phyloP scores from a whole-genome alignment of 768 basidiomycete species.

The Russula sp. region DNA sequence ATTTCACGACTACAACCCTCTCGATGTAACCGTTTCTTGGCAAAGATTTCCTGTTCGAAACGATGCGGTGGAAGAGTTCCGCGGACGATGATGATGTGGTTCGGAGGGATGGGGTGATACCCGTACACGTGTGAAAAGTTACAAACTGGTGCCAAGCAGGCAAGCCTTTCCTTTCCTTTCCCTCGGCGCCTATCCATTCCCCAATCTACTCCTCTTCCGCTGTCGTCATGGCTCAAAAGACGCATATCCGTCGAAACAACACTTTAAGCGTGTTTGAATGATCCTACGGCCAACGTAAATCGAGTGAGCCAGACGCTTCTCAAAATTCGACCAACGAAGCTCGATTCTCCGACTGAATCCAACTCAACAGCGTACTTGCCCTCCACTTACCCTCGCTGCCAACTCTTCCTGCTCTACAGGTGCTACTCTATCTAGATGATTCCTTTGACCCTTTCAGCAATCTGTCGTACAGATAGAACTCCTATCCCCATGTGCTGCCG shows the following conservation, averaged over 20 bases:
- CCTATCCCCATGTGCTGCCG: not conserved
- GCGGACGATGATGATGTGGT: conserved; percentile 28
- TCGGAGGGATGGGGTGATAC: conserved; percentile 27
- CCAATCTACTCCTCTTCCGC: not conserved
- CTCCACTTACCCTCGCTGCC: not conserved
- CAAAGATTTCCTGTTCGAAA: not conserved
- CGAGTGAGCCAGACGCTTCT: conserved; percentile 1
- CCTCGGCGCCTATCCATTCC: conserved; percentile 5
- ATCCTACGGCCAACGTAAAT: conserved; percentile 12
- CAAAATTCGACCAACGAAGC: not conserved
- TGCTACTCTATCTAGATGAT: not conserved
- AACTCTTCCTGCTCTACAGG: not conserved
- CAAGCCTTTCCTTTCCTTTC: not conserved
- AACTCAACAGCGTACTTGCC: not conserved
- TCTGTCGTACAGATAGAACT: not conserved
- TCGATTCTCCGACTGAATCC: conserved; percentile 28
- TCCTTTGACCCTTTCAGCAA: not conserved
- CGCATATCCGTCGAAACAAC: not conserved
- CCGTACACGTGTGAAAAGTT: conserved; percentile 28
- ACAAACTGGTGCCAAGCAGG: not conserved
- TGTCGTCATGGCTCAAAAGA: not conserved
- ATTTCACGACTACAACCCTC: not conserved
- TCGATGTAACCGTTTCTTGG: conserved; percentile 4
- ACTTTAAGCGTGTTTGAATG: not conserved
- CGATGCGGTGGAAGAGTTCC: not conserved